A percentile compares a stretch with the other conserved stretches of the same genome.
These are phyloP conservation scores for Selaginella moellendorffii DNA, from an alignment of 75 land plant species.

Conservation along the genomic window DNA sequence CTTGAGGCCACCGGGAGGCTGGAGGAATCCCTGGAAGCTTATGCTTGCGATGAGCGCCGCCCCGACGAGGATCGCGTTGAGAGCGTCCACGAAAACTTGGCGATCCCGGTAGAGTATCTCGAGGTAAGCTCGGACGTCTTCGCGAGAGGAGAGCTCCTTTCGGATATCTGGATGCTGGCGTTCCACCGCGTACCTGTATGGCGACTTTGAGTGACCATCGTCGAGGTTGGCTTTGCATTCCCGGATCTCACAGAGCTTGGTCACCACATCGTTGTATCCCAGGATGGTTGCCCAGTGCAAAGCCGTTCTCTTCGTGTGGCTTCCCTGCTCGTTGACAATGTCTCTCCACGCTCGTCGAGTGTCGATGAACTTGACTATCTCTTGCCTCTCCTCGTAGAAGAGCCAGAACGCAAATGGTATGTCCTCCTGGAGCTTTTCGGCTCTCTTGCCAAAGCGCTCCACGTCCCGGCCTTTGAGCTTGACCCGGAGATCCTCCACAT, in stretches of 20 bases:
- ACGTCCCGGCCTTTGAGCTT: not conserved
- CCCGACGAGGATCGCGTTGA: slow-evolving; percentile 16
- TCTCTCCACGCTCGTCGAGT: not conserved
- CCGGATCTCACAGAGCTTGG: slow-evolving; percentile 1
- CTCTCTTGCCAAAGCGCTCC: not conserved
- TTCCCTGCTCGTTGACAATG: not conserved
- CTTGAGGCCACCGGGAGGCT: slow-evolving; percentile 9
- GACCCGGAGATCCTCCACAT: not conserved
- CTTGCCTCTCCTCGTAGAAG: slow-evolving; percentile 1
- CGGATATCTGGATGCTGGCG: slow-evolving; percentile 3
- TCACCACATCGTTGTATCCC: not conserved
- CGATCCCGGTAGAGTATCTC: slow-evolving; percentile 16
- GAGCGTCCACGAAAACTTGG: slow-evolving; percentile 16
- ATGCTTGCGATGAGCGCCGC: slow-evolving; percentile 18
- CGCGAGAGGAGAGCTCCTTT: slow-evolving; percentile 3
- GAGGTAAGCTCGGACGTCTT: slow-evolving; percentile 11
- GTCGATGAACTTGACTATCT: slow-evolving; percentile 7
- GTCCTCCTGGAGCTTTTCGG: not conserved
- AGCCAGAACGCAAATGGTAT: not conserved
- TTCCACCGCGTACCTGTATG: slow-evolving; percentile 2
- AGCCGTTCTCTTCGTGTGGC: slow-evolving; percentile 3
- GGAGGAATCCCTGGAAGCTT: slow-evolving; percentile 14
- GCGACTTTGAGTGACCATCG: not conserved
- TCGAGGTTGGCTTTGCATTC: not conserved
- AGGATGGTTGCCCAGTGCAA: slow-evolving; percentile 10